Conservation (phyloP, 2,329 filamentous ascomycete genomes). For the Calonectria pseudoturangicola region DNA sequence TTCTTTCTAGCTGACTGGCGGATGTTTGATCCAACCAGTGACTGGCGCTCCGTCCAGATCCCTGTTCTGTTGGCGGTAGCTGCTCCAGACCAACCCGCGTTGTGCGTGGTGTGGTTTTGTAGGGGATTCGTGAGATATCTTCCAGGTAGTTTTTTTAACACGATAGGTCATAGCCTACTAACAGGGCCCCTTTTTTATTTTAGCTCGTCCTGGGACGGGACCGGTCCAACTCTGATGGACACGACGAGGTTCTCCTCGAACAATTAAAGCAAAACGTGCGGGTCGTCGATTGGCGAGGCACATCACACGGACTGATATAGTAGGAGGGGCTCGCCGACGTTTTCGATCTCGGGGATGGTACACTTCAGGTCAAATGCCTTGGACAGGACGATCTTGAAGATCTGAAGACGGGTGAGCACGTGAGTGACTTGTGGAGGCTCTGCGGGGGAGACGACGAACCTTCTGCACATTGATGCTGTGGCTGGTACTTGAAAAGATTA, state of each 20-base stretch:
- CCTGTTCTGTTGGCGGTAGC: slow-evolving; percentile 40
- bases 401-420: slow-evolving; percentile 71
- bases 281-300: slow-evolving; percentile 26
- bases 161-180: slow-evolving; percentile 46
- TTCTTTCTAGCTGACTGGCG: slow-evolving; percentile 46
- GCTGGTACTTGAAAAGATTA: slow-evolving; percentile 99
- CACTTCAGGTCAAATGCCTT: slow-evolving; percentile 99
- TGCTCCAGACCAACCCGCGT: slow-evolving; percentile 36
- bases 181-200: slow-evolving; percentile 37
- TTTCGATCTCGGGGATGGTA: slow-evolving; percentile 99
- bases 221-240: slow-evolving; percentile 24
- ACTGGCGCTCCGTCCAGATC: slow-evolving; percentile 33
- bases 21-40: slow-evolving; percentile 36
- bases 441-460: slow-evolving; percentile 70
- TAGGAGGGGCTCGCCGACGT: slow-evolving; percentile 95
- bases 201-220: slow-evolving; percentile 28
- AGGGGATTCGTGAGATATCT: slow-evolving; percentile 46
- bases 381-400: slow-evolving; percentile 99
- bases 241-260: slow-evolving; percentile 16
- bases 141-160: slow-evolving; percentile 49
- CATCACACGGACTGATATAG: slow-evolving; percentile 83
- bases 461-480: slow-evolving; percentile 99
- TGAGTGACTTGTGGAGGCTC: slow-evolving; percentile 18
- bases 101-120: slow-evolving; percentile 35
- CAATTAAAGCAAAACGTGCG: slow-evolving; percentile 37